These are phyloP conservation scores for Fusarium sp. DNA, from an alignment of 2,329 filamentous ascomycete genomes.

Conservation along the genomic window DNA sequence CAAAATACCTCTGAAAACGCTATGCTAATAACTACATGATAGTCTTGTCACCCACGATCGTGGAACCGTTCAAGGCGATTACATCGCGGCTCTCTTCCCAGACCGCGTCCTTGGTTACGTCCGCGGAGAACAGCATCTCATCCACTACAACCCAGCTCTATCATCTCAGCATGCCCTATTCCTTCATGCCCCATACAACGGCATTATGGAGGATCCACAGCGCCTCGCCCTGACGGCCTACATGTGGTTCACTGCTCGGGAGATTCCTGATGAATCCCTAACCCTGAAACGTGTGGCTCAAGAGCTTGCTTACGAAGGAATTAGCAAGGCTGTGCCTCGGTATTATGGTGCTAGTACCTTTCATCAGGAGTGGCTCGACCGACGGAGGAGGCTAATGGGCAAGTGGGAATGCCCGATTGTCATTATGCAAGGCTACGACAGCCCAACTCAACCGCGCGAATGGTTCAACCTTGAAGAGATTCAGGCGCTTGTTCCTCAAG, in stretches of 20 bases:
- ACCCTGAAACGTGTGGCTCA: neutral
- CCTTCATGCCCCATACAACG: neutral
- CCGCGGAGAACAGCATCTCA: neutral
- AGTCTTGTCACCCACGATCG: neutral
- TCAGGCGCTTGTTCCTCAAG: neutral
- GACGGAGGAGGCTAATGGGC: neutral
- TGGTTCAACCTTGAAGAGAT: conserved; percentile 1
- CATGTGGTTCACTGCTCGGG: neutral
- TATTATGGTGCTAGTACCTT: conserved; percentile 5
- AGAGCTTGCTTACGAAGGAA: conserved; percentile 2
- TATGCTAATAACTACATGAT: no score
- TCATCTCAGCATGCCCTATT: neutral
- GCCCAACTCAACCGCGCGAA: conserved; percentile 3
- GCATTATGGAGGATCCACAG: neutral
- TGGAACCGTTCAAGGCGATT: neutral
- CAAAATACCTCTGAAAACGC: neutral
- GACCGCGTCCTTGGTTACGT: neutral
- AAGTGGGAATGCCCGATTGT: neutral
- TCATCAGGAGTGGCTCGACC: conserved; percentile 9
- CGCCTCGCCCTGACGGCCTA: neutral
- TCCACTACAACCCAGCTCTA: neutral
- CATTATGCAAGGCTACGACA: conserved; percentile 1
- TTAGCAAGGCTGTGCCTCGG: neutral
- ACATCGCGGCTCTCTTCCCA: neutral
- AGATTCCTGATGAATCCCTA: neutral